Evolutionary conservation across 768 basidiomycete species (phyloP).

Genomic region (Psilocybe azurescens): DNA sequence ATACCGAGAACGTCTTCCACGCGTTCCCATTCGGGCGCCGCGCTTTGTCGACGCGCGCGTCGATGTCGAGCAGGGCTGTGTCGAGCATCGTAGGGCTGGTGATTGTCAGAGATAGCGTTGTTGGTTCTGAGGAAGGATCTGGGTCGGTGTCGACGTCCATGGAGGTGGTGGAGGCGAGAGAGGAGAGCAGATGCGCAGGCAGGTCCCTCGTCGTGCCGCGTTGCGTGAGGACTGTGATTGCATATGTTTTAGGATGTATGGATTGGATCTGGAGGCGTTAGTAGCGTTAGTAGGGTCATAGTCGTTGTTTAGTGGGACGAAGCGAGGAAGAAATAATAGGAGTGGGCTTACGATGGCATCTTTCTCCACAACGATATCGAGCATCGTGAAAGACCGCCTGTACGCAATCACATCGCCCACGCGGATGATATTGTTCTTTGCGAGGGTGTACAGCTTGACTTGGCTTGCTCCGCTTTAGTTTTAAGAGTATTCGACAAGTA

Average conservation of each 20-base stretch:
- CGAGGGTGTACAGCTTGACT: conserved; percentile 50
- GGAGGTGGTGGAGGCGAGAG: conserved; percentile 15
- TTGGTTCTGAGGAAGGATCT: conserved; percentile 31
- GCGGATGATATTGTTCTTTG: conserved; percentile 46
- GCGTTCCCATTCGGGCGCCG: conserved; percentile 55
- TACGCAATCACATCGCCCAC: conserved; percentile 63
- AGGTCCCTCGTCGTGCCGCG: conserved; percentile 42
- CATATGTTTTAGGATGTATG: conserved; percentile 45
- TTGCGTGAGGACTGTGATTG: conserved; percentile 48
- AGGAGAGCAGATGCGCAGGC: conserved; percentile 38
- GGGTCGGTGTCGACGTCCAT: conserved; percentile 12
- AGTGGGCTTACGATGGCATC: conserved; percentile 51
- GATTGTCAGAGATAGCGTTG: conserved; percentile 41
- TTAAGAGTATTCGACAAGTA: neutral
- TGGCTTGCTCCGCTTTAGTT: conserved; percentile 41
- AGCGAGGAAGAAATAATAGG: neutral
- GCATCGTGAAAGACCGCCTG: conserved; percentile 48
- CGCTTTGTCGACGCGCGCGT: conserved; percentile 49
- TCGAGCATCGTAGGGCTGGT: conserved; percentile 56
- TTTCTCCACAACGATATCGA: conserved; percentile 52
- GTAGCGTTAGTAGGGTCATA: neutral
- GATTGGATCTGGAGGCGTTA: conserved; percentile 43
- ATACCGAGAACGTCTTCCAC: conserved; percentile 62
- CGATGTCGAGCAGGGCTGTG: conserved; percentile 52
- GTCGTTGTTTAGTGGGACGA: neutral